Conservation (phyloP, 1,139 yeast species). For the Diutina mesorugosa region DNA sequence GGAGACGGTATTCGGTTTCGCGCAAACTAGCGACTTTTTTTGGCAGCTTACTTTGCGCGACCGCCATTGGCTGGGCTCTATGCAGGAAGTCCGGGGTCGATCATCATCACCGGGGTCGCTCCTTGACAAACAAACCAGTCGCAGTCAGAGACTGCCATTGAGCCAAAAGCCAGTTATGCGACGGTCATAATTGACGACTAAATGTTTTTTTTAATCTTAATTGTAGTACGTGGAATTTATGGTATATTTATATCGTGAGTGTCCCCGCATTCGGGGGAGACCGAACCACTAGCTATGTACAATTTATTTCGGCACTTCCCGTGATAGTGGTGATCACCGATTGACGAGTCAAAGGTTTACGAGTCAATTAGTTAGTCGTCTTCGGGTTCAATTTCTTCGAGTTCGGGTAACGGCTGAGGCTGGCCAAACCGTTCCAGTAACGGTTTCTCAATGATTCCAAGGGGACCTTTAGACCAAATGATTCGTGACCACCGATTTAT, state of each 20-base stretch:
- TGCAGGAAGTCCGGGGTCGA: neutral
- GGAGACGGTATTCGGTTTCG: neutral
- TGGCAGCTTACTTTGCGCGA: neutral
- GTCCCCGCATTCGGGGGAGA: too few relatives aligned
- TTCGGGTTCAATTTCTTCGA: conserved; percentile 33
- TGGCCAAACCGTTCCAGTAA: conserved; percentile 27
- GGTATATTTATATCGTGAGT: too few relatives aligned
- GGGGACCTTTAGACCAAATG: conserved; percentile 28
- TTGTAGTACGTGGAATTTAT: too few relatives aligned
- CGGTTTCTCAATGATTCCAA: conserved; percentile 30
- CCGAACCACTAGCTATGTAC: too few relatives aligned
- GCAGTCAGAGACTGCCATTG: too few relatives aligned
- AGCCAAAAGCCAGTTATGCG: too few relatives aligned
- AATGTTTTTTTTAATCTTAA: neutral
- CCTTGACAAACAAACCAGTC: too few relatives aligned
- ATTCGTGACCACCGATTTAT: conserved; percentile 25
- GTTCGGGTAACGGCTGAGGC: conserved; percentile 18
- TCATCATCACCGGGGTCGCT: too few relatives aligned
- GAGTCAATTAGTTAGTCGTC: conserved; percentile 15
- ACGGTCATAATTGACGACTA: too few relatives aligned
- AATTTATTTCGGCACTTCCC: too few relatives aligned
- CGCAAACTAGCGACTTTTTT: neutral
- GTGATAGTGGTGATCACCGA: neutral
- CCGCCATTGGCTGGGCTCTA: neutral
- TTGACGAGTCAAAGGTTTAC: neutral